Percentiles rank a stretch among this genome's conserved stretches.
phyloP scores from a whole-genome alignment of 257 asterid species.

The Plantago elongata region DNA sequence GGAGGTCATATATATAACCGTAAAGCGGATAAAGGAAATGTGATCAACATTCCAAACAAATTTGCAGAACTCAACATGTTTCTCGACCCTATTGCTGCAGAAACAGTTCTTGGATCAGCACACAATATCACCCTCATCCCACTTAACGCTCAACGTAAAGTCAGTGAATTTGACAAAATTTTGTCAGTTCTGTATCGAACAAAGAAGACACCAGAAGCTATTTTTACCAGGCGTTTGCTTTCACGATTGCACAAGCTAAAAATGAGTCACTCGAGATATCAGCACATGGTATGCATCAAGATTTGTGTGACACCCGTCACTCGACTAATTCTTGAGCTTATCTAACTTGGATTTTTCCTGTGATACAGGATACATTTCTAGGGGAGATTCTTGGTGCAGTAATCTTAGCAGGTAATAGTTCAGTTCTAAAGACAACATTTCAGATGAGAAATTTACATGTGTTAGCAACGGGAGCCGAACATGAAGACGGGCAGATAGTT shows the following conservation, averaged over 20 bases:
- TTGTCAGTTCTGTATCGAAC: conserved; percentile 26
- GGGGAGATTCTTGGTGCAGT: conserved; percentile 88
- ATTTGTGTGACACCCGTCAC: neutral
- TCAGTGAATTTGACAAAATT: conserved; percentile 28
- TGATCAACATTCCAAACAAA: conserved; percentile 48
- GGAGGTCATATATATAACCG: conserved; percentile 56
- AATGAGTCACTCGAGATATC: conserved; percentile 41
- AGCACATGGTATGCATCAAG: conserved; percentile 52
- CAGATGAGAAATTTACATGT: conserved; percentile 33
- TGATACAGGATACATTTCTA: conserved; percentile 51
- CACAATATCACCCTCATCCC: conserved; percentile 69
- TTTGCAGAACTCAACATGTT: conserved; percentile 74
- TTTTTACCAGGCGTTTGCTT: conserved; percentile 40
- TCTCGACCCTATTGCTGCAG: conserved; percentile 82
- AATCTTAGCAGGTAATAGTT: conserved; percentile 41
- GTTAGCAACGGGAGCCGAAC: conserved; percentile 42
- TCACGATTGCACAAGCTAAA: conserved; percentile 48
- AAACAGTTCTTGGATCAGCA: conserved; percentile 43
- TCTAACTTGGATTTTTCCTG: neutral
- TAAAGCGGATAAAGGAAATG: conserved; percentile 50
- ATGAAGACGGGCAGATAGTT: conserved; percentile 53
- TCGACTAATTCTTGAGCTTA: neutral
- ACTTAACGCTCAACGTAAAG: conserved; percentile 48
- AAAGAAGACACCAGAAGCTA: conserved; percentile 59
- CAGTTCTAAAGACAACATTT: conserved; percentile 36